phyloP scores from a whole-genome alignment of 495 filamentous ascomycete genomes.

The Poronia punctata region DNA sequence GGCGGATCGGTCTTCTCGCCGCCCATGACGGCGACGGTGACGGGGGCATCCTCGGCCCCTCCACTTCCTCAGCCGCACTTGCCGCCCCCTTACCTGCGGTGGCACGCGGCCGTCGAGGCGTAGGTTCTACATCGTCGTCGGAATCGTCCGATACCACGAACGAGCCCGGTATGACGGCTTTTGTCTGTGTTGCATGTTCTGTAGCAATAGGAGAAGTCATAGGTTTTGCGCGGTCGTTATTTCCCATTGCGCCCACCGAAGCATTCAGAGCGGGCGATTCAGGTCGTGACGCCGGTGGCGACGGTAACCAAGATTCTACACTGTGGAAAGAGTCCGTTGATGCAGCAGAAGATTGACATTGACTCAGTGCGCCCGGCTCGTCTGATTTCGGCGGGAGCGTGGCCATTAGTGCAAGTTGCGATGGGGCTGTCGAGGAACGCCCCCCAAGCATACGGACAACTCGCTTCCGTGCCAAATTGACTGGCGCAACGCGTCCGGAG shows the following conservation, averaged over 20 bases:
- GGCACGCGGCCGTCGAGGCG: background rate
- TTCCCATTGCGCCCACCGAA: too few species aligned
- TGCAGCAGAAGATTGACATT: constrained; percentile 20
- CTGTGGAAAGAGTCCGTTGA: constrained; percentile 47
- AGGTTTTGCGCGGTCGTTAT: too few species aligned
- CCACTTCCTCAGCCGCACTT: background rate
- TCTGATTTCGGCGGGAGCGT: constrained; percentile 24
- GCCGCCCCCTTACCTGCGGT: background rate
- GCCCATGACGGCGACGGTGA: constrained; percentile 11
- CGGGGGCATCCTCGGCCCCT: constrained; percentile 3
- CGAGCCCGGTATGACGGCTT: constrained; percentile 10
- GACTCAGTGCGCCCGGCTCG: background rate
- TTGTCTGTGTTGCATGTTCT: constrained; percentile 31
- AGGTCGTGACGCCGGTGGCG: constrained; percentile 40
- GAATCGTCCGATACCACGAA: background rate
- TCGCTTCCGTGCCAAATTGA: constrained; percentile 8
- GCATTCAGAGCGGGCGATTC: constrained; percentile 31
- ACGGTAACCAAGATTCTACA: constrained; percentile 48
- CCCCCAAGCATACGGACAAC: constrained; percentile 17
- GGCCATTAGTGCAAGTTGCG: constrained; percentile 27
- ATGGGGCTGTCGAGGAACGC: constrained; percentile 29
- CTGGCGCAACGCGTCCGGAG: constrained; percentile 7
- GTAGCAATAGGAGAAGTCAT: too few species aligned
- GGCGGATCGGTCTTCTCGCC: constrained; percentile 10
- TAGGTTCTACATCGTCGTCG: background rate